Conservation (phyloP, 768 basidiomycete genomes). For the Mycena pura region DNA sequence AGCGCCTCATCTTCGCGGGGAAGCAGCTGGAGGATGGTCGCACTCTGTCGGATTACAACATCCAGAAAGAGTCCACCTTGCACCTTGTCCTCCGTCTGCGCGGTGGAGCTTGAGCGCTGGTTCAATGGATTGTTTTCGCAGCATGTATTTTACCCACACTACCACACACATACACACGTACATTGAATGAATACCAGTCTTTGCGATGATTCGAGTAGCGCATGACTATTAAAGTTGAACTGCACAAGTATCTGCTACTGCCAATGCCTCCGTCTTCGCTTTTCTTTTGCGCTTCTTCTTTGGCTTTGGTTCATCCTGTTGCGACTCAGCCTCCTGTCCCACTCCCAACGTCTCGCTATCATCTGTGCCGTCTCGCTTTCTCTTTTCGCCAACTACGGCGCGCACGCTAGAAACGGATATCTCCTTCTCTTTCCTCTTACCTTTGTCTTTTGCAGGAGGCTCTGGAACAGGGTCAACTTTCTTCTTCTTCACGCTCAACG, state of each 20-base stretch:
- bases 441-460: constrained; percentile 14
- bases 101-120: constrained; percentile 58
- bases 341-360: neutral
- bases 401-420: neutral
- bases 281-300: constrained; percentile 23
- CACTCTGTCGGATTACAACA: constrained; percentile 79
- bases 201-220: too few relatives aligned
- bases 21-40: constrained; percentile 83
- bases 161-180: neutral
- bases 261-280: neutral
- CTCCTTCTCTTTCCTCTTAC: constrained; percentile 10
- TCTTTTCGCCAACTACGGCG: constrained; percentile 20
- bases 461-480: constrained; percentile 37
- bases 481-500: constrained; percentile 92
- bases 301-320: constrained; percentile 17
- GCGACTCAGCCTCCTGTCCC: neutral
- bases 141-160: neutral
- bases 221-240: too few relatives aligned
- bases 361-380: constrained; percentile 24
- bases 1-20: constrained; percentile 81
- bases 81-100: constrained; percentile 70
- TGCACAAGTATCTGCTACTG: neutral
- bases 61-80: constrained; percentile 77
- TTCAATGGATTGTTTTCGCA: constrained; percentile 3
- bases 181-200: neutral